Percentiles rank a stretch among this genome's conserved stretches.
Evolutionary conservation across 164 flowering plant species (phyloP).

Genomic region (Platanus orientalis): DNA sequence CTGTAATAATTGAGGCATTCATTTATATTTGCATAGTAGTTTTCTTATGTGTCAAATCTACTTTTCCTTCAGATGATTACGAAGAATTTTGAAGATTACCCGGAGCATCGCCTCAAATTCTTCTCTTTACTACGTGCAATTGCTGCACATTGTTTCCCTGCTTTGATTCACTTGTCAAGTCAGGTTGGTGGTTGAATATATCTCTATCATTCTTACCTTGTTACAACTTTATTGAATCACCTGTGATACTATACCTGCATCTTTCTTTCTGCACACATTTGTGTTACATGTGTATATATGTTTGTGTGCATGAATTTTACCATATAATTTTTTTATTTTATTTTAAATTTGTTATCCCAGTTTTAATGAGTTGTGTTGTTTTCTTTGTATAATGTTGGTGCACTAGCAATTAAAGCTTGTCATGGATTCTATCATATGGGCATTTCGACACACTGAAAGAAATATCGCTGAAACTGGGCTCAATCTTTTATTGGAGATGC

Average conservation of each 20-base stretch:
- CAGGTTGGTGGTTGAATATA: constrained; percentile 49
- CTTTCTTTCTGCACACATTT: not conserved
- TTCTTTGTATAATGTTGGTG: constrained; percentile 4
- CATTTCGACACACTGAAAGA: constrained; percentile 96
- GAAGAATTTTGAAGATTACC: constrained; percentile 95
- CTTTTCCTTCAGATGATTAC: constrained; percentile 80
- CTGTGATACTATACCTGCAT: too few species aligned
- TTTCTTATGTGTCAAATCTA: constrained; percentile 11
- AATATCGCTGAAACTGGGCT: constrained; percentile 99
- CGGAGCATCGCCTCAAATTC: constrained; percentile 96
- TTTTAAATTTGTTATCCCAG: not conserved
- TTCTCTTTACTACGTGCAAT: constrained; percentile 94
- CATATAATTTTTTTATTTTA: not conserved
- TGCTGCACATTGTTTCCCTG: constrained; percentile 93
- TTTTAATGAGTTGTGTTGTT: not conserved
- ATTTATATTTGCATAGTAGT: not conserved
- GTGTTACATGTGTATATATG: not conserved
- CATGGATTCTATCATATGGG: constrained; percentile 99
- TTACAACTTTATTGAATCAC: not conserved
- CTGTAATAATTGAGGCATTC: not conserved
- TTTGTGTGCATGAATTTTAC: not conserved
- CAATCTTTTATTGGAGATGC: constrained; percentile 86
- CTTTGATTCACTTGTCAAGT: constrained; percentile 74
- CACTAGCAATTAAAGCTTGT: constrained; percentile 90
- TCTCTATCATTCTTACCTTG: not conserved